Evolutionary conservation across 208 protist species (phyloP), one percentile per base, ranked within the genome.

Genomic region (Crithidia sp.): DNA sequence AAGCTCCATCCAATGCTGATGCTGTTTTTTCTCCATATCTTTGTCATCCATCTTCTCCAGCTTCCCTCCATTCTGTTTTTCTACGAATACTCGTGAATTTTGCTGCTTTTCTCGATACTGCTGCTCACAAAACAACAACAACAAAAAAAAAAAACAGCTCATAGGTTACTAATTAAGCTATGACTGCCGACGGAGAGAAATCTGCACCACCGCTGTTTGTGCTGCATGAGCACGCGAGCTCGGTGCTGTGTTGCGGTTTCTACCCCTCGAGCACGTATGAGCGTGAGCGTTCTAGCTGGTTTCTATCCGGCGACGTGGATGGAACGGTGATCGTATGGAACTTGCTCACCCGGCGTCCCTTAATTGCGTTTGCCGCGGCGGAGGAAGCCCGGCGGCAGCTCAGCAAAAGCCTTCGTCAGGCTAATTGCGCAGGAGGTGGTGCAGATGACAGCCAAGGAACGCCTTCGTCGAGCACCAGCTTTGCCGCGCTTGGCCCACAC

Each of bases 301-400:
- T 92, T 70, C 79, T 96, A 10, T 90, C 81, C 9, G 91, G 88
- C 1, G 91, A 96, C 71, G 86, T 84, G 3, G 78, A 83, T 47
- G 91, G 91, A 5, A 59, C 76, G 8, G 88, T 89, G 3, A 83
- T 83, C 14, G 39, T 96, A 43, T 96, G 91, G 89, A 87, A 96
- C 54, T 79, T 93, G 43, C 59, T 66, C 16, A 76, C 90, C 37
- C 84, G 91, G 19, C 67, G 71, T 3, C 72, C 77, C 9, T 52
- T 96, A 6, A 4, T 84, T 12, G 67, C 69, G 4, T 89, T 96
- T 55, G 64, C 79, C 17, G 72, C 72, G 4, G 36, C 85, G 7
- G 61, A 63, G 2, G 67, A 75, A 28, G 76, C 75, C 0, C 50
- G 41, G 2, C 50, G 52, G 2, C 65, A 74, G 49, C 58, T 67